A percentile compares a stretch with the other conserved stretches of the same genome.
These are phyloP conservation scores for Lentinula edodes DNA, from an alignment of 768 basidiomycete genomes.

Conservation along the genomic window DNA sequence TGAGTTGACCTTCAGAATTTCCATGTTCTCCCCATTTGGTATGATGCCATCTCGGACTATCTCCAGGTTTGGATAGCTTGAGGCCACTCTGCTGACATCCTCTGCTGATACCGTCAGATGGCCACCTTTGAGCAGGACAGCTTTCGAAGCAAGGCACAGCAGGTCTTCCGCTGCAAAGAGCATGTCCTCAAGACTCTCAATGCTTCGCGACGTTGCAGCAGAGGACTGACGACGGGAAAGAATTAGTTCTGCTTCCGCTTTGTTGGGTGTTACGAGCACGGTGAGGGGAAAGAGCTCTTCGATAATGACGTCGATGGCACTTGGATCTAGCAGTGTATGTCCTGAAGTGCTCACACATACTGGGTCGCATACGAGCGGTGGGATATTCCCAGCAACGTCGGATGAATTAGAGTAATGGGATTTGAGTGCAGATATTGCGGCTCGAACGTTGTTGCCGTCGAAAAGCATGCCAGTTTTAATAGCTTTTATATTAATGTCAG, in stretches of 20 bases:
- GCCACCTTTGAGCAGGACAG: conserved; percentile 83
- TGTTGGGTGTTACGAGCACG: conserved; percentile 80
- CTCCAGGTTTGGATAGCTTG: conserved; percentile 23
- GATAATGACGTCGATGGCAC: conserved; percentile 58
- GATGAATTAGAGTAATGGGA: conserved; percentile 19
- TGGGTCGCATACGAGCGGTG: conserved; percentile 77
- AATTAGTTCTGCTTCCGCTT: conserved; percentile 70
- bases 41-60: conserved; percentile 41
- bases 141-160: conserved; percentile 39
- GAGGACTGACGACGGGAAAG: conserved; percentile 31
- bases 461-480: conserved; percentile 93
- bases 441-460: conserved; percentile 45
- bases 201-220: conserved; percentile 15
- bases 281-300: conserved; percentile 66
- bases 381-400: conserved; percentile 16
- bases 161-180: conserved; percentile 47
- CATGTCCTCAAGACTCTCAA: conserved; percentile 54
- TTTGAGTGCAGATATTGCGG: conserved; percentile 48
- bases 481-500: conserved; percentile 63
- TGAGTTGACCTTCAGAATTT: conserved; percentile 42
- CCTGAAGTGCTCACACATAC: conserved; percentile 91
- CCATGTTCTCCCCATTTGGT: conserved; percentile 46
- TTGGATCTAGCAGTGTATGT: conserved; percentile 64
- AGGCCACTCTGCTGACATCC: conserved; percentile 35
- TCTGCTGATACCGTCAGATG: conserved; percentile 47